These are phyloP conservation scores for Ophiostoma pallidulum DNA, from an alignment of 2,329 filamentous ascomycete genomes.

Conservation along the genomic window DNA sequence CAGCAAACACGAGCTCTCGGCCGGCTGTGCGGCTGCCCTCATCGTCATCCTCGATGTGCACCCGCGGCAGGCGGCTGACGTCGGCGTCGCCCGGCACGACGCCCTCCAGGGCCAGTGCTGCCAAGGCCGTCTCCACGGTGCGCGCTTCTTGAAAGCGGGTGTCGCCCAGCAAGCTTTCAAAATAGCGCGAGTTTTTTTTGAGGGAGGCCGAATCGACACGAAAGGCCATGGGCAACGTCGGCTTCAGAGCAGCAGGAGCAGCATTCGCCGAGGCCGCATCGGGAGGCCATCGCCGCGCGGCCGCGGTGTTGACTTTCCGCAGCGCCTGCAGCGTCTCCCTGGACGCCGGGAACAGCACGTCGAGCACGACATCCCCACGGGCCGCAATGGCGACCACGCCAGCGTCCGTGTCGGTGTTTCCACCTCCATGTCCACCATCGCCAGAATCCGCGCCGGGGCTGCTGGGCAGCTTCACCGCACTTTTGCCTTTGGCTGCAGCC, in stretches of 20 bases:
- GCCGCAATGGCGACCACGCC: conserved; percentile 41
- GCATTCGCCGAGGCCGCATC: not conserved
- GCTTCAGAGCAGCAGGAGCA: conserved; percentile 18
- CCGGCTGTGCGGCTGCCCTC: conserved; percentile 52
- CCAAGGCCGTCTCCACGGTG: conserved; percentile 42
- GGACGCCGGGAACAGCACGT: conserved; percentile 55
- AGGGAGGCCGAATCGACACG: conserved; percentile 50
- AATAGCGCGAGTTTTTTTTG: conserved; percentile 57
- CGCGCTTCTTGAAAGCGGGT: conserved; percentile 54
- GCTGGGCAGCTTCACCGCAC: conserved; percentile 10
- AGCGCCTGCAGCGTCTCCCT: conserved; percentile 38
- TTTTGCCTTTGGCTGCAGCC: conserved; percentile 3
- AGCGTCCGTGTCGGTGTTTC: conserved; percentile 3
- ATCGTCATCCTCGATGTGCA: conserved; percentile 59
- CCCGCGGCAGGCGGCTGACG: conserved; percentile 47
- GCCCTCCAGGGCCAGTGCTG: conserved; percentile 37
- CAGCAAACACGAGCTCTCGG: conserved; percentile 53
- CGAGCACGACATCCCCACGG: conserved; percentile 55
- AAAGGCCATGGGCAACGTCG: conserved; percentile 39
- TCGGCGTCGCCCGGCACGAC: conserved; percentile 37
- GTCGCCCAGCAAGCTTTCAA: conserved; percentile 55
- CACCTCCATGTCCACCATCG: too few species aligned
- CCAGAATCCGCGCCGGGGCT: too few species aligned
- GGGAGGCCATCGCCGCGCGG: conserved; percentile 3
- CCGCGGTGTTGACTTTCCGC: conserved; percentile 29